These are phyloP conservation scores for Cadophora sp. DNA, from an alignment of 2,329 filamentous ascomycete genomes.

Conservation along the genomic window DNA sequence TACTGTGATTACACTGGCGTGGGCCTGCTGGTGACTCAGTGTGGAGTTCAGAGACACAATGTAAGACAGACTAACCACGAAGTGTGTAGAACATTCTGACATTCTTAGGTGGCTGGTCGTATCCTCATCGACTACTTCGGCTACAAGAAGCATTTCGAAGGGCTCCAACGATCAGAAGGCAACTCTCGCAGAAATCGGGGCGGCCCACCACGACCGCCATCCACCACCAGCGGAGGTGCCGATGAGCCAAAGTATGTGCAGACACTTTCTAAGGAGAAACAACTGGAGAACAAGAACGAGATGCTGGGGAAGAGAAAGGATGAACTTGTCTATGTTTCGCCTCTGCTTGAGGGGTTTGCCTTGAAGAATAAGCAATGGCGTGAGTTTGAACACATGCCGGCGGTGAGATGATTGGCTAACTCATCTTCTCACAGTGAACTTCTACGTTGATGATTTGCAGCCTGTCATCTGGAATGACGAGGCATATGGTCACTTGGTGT, in stretches of 20 bases:
- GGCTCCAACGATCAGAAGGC: slow-evolving; percentile 20
- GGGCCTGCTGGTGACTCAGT: slow-evolving; percentile 38
- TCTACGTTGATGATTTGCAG: slow-evolving; percentile 34
- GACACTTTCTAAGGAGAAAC: slow-evolving; percentile 42
- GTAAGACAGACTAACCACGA: slow-evolving; percentile 38
- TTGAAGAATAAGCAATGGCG: slow-evolving; percentile 55
- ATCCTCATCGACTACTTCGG: slow-evolving; percentile 34
- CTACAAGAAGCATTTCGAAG: slow-evolving; percentile 34
- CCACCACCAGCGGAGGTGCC: neutral
- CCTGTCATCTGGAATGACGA: slow-evolving; percentile 49
- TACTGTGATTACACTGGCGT: slow-evolving; percentile 53
- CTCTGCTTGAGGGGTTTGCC: slow-evolving; percentile 51
- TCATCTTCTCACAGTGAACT: slow-evolving; percentile 32
- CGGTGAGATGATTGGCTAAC: neutral
- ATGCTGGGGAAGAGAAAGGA: slow-evolving; percentile 48
- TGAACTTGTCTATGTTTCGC: slow-evolving; percentile 51
- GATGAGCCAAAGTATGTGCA: slow-evolving; percentile 38
- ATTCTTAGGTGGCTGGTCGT: slow-evolving; percentile 26
- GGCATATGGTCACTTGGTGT: slow-evolving; percentile 55
- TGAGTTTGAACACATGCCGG: slow-evolving; percentile 35
- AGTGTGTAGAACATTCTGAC: slow-evolving; percentile 37
- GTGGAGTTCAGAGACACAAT: slow-evolving; percentile 32
- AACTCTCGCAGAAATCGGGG: neutral
- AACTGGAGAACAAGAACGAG: slow-evolving; percentile 48
- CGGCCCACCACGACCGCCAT: neutral